These are phyloP conservation scores for Blastobotrys arbuscula DNA, from an alignment of 1,139 yeast species.

Conservation along the genomic window DNA sequence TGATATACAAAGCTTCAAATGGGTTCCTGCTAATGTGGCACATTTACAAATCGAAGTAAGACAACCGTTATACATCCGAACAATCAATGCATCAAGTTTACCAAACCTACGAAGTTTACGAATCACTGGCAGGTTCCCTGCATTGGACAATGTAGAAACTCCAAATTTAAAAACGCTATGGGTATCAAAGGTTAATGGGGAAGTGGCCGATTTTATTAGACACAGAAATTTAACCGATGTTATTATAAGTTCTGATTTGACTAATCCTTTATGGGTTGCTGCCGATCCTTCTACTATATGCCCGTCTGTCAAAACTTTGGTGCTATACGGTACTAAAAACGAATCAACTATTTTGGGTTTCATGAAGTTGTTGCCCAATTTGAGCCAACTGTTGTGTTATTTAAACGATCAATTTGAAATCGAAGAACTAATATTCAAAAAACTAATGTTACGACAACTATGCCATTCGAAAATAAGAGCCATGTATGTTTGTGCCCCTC, in stretches of 20 bases:
- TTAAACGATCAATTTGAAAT: background rate
- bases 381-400: conserved; percentile 7
- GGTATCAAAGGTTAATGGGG: conserved; percentile 4
- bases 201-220: conserved; percentile 5
- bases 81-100: background rate
- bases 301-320: conserved; percentile 4
- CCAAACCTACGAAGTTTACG: conserved; percentile 3
- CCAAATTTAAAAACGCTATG: conserved; percentile 6
- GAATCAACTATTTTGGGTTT: conserved; percentile 6
- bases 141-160: background rate
- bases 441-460: background rate
- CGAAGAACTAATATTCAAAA: background rate
- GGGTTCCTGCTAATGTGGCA: conserved; percentile 6
- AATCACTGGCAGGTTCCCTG: conserved; percentile 7
- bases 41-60: conserved; percentile 3
- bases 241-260: conserved; percentile 6
- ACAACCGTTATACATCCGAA: background rate
- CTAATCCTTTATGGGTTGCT: conserved; percentile 7
- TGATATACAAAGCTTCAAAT: conserved; percentile 1
- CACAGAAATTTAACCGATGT: conserved; percentile 4
- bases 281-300: conserved; percentile 7
- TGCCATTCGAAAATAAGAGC: background rate
- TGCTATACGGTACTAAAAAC: conserved; percentile 4
- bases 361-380: conserved; percentile 6
- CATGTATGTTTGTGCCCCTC: conserved; percentile 7